Conservation (phyloP, 2,329 filamentous ascomycete species). For the Cladophialophora immunda region DNA sequence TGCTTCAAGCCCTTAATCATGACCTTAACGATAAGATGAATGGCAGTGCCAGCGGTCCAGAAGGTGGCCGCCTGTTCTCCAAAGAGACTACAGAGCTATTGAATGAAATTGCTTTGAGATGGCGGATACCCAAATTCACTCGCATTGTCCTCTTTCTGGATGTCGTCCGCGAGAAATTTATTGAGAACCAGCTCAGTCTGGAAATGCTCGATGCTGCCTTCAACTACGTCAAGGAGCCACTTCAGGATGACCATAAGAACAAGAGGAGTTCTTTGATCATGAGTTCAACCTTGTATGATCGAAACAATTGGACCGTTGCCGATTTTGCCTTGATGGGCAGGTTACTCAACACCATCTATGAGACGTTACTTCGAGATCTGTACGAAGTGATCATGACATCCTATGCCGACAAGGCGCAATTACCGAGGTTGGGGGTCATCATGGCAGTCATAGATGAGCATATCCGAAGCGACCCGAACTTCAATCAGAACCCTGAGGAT, state of each 20-base stretch:
- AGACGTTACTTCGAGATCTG: slow-evolving; percentile 83
- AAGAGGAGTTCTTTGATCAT: slow-evolving; percentile 59
- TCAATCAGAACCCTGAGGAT: slow-evolving; percentile 74
- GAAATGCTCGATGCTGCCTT: slow-evolving; percentile 86
- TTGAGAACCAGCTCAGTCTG: slow-evolving; percentile 81
- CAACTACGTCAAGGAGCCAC: slow-evolving; percentile 78
- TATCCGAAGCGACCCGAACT: slow-evolving; percentile 79
- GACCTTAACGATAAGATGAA: slow-evolving; percentile 66
- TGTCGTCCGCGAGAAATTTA: slow-evolving; percentile 82
- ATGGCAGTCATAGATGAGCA: slow-evolving; percentile 85
- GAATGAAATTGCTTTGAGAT: slow-evolving; percentile 83
- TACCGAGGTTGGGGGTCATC: slow-evolving; percentile 76
- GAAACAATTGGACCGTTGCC: slow-evolving; percentile 73
- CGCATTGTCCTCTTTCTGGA: slow-evolving; percentile 84
- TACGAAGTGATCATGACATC: slow-evolving; percentile 87
- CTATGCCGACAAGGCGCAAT: slow-evolving; percentile 79
- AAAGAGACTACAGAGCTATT: slow-evolving; percentile 83
- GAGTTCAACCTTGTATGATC: slow-evolving; percentile 60
- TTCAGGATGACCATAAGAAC: slow-evolving; percentile 67
- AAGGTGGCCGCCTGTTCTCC: slow-evolving; percentile 67
- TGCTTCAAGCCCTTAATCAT: slow-evolving; percentile 76
- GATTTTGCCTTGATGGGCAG: slow-evolving; percentile 78
- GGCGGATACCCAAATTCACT: slow-evolving; percentile 86
- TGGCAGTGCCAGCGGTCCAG: slow-evolving; percentile 48
- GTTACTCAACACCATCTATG: slow-evolving; percentile 77